Evolutionary conservation across 495 filamentous ascomycete species (phyloP), one percentile per base, ranked within the genome.

Genomic region (Aspergillus avenaceus): DNA sequence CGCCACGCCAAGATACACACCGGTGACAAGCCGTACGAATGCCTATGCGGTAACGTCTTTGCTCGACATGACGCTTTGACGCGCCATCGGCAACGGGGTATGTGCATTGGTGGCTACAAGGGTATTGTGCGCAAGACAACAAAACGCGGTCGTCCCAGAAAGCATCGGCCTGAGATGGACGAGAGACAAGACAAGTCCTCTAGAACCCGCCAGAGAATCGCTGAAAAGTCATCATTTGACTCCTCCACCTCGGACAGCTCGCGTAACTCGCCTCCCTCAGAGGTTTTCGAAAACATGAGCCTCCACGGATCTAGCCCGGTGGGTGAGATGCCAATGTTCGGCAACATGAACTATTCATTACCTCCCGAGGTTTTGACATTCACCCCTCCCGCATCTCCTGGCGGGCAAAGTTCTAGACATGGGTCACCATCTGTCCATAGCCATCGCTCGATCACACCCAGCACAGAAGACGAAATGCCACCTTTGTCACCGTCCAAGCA

Each of bases 1-100:
- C 85, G 93, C 18, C 93, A 98, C 62, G 84, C 90, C 56, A 96
- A 96, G 71, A 97, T 97, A 47, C 93, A 98, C 68, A 91, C 84
- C 16, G 90, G 90, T 29, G 84, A 91, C 60, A 95, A 96, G 70
- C 90, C 93, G 2, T 93, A 96, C 56, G 84, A 84, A 23, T 98
- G 93, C 65, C 78, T 84, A 42, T 98, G 93, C 65, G 89, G 91
- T 38, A 90, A 88, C 59, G 86, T 83, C 43, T 97, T 97, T 62
- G 90, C 91, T 12, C 79, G 93, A 47, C 91, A 96, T 59, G 93
- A 98, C 71, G 93, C 93, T 45, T 75, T 98, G 26, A 97, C 93
- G 34, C 80, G 93, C 34, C 93, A 98, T 65, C 81, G 91, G 21
- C 93, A 97, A 65, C 82, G 93, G 8, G 92, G 91, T 25, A 93